Conservation (phyloP, 306 rosid species). For the Cucurbita maxima region DNA sequence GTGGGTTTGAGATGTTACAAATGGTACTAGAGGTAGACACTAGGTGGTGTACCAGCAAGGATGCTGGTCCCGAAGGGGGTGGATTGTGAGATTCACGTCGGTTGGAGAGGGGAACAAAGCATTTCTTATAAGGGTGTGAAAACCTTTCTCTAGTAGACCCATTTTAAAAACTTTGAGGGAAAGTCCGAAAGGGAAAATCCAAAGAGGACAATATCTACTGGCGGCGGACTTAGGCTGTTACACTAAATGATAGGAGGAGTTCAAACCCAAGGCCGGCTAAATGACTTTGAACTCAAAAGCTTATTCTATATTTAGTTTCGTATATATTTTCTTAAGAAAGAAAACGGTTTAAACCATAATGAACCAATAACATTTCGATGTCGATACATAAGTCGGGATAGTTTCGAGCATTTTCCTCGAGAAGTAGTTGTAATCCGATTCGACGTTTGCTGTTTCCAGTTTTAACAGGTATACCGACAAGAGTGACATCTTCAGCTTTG, state of each 20-base stretch:
- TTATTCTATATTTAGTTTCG: not conserved
- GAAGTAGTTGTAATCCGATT: not conserved
- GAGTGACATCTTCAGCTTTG: constrained; percentile 91
- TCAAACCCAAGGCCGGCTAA: not conserved
- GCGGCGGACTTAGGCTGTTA: too few relatives aligned
- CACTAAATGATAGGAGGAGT: not conserved
- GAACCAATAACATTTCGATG: not conserved
- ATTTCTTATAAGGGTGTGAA: too few relatives aligned
- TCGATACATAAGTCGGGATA: not conserved
- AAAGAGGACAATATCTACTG: too few relatives aligned
- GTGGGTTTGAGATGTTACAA: too few relatives aligned
- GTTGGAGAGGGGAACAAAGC: too few relatives aligned
- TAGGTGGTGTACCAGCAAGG: too few relatives aligned
- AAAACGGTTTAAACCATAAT: not conserved
- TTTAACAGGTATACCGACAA: constrained; percentile 71
- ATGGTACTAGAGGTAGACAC: too few relatives aligned
- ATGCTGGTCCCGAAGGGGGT: too few relatives aligned
- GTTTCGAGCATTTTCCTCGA: not conserved
- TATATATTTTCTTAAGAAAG: not conserved
- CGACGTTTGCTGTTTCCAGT: constrained; percentile 1
- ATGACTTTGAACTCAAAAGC: not conserved
- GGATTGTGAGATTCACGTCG: too few relatives aligned
- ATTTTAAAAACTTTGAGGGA: too few relatives aligned
- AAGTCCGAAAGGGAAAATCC: too few relatives aligned
- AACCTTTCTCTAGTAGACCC: too few relatives aligned